Evolutionary conservation across 2,329 filamentous ascomycete species (phyloP), one percentile per base, ranked within the genome.

Genomic region (Colletotrichum karsti): DNA sequence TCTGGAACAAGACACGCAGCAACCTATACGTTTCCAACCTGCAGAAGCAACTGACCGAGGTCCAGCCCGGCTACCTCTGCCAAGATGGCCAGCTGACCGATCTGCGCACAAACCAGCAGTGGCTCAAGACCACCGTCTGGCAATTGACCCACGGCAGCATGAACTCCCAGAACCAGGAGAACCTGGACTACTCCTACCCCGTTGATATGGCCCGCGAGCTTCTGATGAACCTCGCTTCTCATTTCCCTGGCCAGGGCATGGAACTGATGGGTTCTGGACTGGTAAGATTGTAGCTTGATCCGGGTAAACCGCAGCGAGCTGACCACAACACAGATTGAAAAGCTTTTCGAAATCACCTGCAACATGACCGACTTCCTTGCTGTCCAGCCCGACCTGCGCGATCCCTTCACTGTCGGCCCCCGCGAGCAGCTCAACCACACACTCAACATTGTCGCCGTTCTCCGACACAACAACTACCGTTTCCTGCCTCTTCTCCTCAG

Each of bases 401-500:
- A 88, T 41, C 87, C 88, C 1, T 94, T 93, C 75, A 84, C 86
- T 22, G 78, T 88, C 39, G 90, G 91, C 0, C 92, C 93, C 3
- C 90, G 90, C 37, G 92, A 95, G 73, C 90, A 93, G 74, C 87
- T 97, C 5, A 89, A 89, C 68, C 87, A 92, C 66, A 85, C 95
- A 30, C 81, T 93, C 42, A 88, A 87, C 66, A 85, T 94, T 8
- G 83, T 94, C 3, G 90, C 90, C 2, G 83, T 89, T 8, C 85
- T 96, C 18, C 92, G 92, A n/a, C 91, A 89, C 64, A 93, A 93
- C 7, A 87, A 95, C 63, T 87, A 91, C 69, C 91, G 92, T 57
- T 96, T 94, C 76, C 83, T 95, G 13, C 93, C 93, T 3, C 84
- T 97, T 1, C 85, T 97, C 1, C 80, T 96, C 62, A 88, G 87